Percentiles rank a stretch among this genome's conserved stretches.
Evolutionary conservation across 2,329 filamentous ascomycete genomes (phyloP).

Genomic region (Thielaviopsis euricoi): DNA sequence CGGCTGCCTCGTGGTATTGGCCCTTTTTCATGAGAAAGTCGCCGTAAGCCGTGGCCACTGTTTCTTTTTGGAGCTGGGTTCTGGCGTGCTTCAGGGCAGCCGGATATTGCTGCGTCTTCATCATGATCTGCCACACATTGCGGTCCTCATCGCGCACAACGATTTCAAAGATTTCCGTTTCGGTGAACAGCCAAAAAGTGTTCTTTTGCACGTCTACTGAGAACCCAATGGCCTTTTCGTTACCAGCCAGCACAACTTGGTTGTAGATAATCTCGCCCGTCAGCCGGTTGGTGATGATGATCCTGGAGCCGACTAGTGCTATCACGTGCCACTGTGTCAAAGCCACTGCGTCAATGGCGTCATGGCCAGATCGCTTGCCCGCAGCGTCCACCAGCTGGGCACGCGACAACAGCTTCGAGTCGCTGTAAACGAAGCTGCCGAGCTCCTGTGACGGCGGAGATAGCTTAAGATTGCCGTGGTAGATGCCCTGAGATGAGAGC

Average conservation of each 20-base stretch:
- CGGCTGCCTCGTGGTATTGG: conserved; percentile 70
- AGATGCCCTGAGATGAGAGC: conserved; percentile 74
- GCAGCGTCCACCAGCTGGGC: conserved; percentile 57
- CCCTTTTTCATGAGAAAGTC: conserved; percentile 73
- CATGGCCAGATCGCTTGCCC: conserved; percentile 47
- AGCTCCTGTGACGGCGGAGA: conserved; percentile 43
- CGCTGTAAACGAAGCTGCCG: conserved; percentile 58
- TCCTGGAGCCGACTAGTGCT: conserved; percentile 61
- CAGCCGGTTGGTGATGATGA: conserved; percentile 75
- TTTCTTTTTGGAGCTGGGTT: conserved; percentile 68
- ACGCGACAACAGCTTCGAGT: conserved; percentile 60
- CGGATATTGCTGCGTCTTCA: conserved; percentile 75
- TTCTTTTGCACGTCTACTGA: conserved; percentile 86
- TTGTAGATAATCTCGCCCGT: conserved; percentile 78
- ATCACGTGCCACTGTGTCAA: conserved; percentile 91
- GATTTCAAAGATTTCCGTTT: conserved; percentile 82
- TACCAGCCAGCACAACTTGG: conserved; percentile 65
- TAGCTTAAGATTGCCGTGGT: conserved; percentile 64
- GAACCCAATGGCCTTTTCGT: conserved; percentile 66
- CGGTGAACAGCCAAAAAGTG: conserved; percentile 93
- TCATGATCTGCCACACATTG: conserved; percentile 89
- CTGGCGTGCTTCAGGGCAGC: conserved; percentile 72
- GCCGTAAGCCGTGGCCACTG: conserved; percentile 78
- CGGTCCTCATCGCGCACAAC: conserved; percentile 79
- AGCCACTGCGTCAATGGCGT: conserved; percentile 62